phyloP scores from a whole-genome alignment of 2,329 filamentous ascomycete species.

The Trichoderma citrinoviride region DNA sequence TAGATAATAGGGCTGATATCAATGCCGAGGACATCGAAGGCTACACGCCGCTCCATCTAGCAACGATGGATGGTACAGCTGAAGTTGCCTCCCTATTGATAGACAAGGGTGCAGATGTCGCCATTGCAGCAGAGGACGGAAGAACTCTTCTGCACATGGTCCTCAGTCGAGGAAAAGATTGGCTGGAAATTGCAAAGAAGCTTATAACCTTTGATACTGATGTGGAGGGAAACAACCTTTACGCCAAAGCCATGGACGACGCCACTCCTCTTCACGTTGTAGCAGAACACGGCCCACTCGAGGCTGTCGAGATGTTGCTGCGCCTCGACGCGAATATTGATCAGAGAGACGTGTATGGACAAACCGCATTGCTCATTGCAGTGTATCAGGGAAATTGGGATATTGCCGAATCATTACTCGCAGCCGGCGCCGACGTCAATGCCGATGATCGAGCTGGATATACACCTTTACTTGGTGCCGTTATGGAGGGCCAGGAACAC shows the following conservation, averaged over 20 bases:
- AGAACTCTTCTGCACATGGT: background rate
- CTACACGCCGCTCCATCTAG: background rate
- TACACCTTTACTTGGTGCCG: background rate
- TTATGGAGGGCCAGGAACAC: background rate
- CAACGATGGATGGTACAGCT: background rate
- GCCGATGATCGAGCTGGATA: background rate
- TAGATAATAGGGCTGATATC: background rate
- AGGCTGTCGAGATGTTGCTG: background rate
- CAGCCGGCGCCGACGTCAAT: background rate
- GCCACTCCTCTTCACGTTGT: constrained; percentile 4
- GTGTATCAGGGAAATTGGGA: background rate
- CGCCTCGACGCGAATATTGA: background rate
- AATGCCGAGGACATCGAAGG: background rate
- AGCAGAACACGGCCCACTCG: background rate
- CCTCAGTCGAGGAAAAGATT: background rate
- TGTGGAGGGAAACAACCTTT: background rate
- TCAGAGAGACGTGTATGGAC: background rate
- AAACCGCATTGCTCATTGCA: background rate
- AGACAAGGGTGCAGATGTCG: background rate
- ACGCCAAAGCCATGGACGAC: background rate
- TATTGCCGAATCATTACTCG: background rate
- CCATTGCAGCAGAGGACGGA: background rate
- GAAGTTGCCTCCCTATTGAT: background rate
- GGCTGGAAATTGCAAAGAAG: background rate
- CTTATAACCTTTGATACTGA: background rate